Percentiles rank a stretch among this genome's conserved stretches.
Conservation (phyloP, 1,284 basidiomycete species). For the Tilletia indica region DNA sequence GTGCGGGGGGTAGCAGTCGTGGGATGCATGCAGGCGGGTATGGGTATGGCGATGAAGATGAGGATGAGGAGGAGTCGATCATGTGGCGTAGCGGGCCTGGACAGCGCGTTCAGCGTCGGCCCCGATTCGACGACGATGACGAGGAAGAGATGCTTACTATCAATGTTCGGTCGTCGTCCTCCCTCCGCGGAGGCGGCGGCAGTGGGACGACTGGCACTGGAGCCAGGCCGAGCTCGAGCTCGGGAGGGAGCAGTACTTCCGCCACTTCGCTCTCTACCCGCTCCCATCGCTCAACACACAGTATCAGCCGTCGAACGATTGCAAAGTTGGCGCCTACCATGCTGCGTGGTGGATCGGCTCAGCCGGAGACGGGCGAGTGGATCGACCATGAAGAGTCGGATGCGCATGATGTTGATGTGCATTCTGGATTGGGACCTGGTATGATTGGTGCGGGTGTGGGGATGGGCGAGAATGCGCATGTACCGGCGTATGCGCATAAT, state of each 20-base stretch:
- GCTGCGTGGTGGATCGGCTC: conserved; percentile 57
- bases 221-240: conserved; percentile 21
- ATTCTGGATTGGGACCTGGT: neutral
- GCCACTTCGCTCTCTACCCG: neutral
- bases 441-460: neutral
- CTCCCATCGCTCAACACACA: neutral
- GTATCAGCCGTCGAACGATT: conserved; percentile 64
- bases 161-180: conserved; percentile 23
- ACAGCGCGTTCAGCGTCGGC: conserved; percentile 18
- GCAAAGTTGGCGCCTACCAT: conserved; percentile 90
- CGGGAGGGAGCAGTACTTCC: conserved; percentile 26
- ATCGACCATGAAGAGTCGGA: neutral
- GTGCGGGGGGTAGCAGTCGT: conserved; percentile 51
- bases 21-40: conserved; percentile 24
- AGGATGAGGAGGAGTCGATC: conserved; percentile 40
- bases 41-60: conserved; percentile 61
- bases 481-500: neutral
- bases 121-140: conserved; percentile 18
- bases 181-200: too few species aligned
- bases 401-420: neutral
- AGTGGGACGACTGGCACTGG: neutral
- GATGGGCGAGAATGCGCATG: neutral
- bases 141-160: conserved; percentile 56
- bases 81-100: conserved; percentile 12
- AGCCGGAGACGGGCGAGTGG: conserved; percentile 59